Evolutionary conservation across 83 land plant species (phyloP), one percentile per base, ranked within the genome.

Genomic region (Picea engelmannii): DNA sequence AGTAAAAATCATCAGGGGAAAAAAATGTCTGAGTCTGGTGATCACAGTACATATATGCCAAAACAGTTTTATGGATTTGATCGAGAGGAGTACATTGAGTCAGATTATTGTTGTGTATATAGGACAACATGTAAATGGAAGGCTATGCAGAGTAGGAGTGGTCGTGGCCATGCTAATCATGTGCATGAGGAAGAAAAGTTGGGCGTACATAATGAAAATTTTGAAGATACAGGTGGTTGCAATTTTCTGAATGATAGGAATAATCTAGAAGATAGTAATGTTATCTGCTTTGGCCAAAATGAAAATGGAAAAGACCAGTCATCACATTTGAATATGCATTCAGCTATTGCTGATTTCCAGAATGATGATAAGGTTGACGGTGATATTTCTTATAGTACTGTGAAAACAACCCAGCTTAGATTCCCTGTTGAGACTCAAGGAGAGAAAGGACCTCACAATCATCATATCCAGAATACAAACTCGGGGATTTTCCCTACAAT

Each of bases 281-380:
- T 71, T 10, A 44, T 20, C 76, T 49, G 4, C 52, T 23, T 20
- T 31, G 44, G 21, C 12, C 25, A 71, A 71, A 71, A 44, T 40
- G 55, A 20, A 71, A 9, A 44, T 44, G 23, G 24, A 2, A 44
- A 71, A 20, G 55, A 18, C 47, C 4, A 6, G 20, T n/a, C 25
- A 71, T 71, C 76, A 71, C 13, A 44, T n/a, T 6, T 42, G 24
- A 71, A n/a, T 71, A 49, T 71, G 24, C 76, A 44, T 71, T 40
- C 25, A 7, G 42, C 24, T 71, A n/a, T 17, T 18, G 42, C 58
- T 6, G 13, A 44, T 42, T 42, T 20, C 21, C 6, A 35, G 40
- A 49, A 44, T 40, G 15, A 3, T 47, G 55, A 16, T 1, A 44
- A 40, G 76, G 76, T 12, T n/a, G 58, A 71, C n/a, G 25, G 44